phyloP scores from a whole-genome alignment of 768 basidiomycete species.

The Pisolithus orientalis region DNA sequence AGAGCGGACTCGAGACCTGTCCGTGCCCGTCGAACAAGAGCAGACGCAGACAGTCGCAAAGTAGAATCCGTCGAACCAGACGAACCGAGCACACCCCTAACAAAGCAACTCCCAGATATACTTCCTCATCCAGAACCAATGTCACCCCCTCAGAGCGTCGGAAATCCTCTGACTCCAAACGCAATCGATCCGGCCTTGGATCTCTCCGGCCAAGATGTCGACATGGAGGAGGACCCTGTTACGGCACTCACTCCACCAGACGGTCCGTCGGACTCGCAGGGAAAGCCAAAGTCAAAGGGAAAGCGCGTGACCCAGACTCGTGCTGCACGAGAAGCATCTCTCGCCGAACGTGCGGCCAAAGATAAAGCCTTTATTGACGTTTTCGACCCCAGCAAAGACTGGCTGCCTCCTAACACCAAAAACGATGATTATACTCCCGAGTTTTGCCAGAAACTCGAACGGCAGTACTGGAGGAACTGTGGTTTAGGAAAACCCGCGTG shows the following conservation, averaged over 20 bases:
- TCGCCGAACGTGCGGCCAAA: conserved; percentile 39
- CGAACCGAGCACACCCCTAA: conserved; percentile 16
- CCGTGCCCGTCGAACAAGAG: conserved; percentile 40
- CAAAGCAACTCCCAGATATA: conserved; percentile 29
- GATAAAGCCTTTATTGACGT: conserved; percentile 54
- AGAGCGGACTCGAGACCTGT: conserved; percentile 29
- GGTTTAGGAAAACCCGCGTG: conserved; percentile 86
- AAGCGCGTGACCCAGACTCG: conserved; percentile 36
- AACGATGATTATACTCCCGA: conserved; percentile 80
- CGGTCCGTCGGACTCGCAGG: conserved; percentile 27
- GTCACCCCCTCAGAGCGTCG: conserved; percentile 25
- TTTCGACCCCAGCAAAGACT: conserved; percentile 69
- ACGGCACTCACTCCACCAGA: conserved; percentile 1
- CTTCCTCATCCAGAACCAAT: conserved; percentile 9
- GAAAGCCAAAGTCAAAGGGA: conserved; percentile 33
- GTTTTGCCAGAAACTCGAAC: conserved; percentile 81
- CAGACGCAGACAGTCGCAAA: conserved; percentile 28
- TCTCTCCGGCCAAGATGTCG: conserved; percentile 4
- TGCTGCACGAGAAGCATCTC: conserved; percentile 41
- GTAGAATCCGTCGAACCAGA: conserved; percentile 42
- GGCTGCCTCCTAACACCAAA: conserved; percentile 73
- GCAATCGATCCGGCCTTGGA: background rate
- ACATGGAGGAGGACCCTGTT: conserved; percentile 13
- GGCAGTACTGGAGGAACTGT: conserved; percentile 89
- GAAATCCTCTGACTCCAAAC: conserved; percentile 15